A percentile compares a stretch with the other conserved stretches of the same genome.
These are phyloP conservation scores for Cytospora leucostoma DNA, from an alignment of 2,329 filamentous ascomycete genomes.

Conservation along the genomic window DNA sequence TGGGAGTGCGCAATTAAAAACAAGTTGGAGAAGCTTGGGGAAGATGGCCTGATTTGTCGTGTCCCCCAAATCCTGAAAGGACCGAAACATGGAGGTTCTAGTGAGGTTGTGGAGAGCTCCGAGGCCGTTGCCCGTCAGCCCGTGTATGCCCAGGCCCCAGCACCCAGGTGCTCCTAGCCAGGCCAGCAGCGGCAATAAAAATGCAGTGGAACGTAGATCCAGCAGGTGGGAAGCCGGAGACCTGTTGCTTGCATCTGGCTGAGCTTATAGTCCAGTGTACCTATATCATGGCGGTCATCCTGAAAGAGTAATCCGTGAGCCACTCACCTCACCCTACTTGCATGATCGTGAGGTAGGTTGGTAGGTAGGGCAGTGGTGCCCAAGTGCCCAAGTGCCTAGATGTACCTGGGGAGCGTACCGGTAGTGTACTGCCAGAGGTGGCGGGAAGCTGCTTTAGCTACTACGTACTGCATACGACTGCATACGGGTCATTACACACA, in stretches of 20 bases:
- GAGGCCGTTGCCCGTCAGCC: slow-evolving; percentile 1
- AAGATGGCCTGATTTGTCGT: slow-evolving; percentile 1
- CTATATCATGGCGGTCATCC: not conserved
- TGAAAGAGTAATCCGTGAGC: not conserved
- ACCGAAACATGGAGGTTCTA: slow-evolving; percentile 1
- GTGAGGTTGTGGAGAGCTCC: slow-evolving; percentile 13
- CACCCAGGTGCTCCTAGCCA: not conserved
- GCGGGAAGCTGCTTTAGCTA: not conserved
- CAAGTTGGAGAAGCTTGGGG: slow-evolving; percentile 4
- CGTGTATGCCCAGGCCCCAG: not conserved
- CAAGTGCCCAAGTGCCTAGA: no score
- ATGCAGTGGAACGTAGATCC: slow-evolving; percentile 16
- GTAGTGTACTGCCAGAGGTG: no score
- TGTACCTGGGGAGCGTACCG: not conserved
- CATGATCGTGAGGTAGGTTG: no score
- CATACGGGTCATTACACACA: no score
- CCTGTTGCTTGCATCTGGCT: not conserved
- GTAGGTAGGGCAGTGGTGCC: no score
- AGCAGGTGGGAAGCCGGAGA: not conserved
- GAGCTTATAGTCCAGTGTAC: not conserved
- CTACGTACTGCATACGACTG: not conserved
- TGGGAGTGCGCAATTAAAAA: not conserved
- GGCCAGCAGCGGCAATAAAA: slow-evolving; percentile 1
- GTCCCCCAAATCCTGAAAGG: not conserved
- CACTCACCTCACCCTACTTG: not conserved